Base-by-base conservation (phyloP, 148 eudicot species). In the Rhododendron molle region DNA sequence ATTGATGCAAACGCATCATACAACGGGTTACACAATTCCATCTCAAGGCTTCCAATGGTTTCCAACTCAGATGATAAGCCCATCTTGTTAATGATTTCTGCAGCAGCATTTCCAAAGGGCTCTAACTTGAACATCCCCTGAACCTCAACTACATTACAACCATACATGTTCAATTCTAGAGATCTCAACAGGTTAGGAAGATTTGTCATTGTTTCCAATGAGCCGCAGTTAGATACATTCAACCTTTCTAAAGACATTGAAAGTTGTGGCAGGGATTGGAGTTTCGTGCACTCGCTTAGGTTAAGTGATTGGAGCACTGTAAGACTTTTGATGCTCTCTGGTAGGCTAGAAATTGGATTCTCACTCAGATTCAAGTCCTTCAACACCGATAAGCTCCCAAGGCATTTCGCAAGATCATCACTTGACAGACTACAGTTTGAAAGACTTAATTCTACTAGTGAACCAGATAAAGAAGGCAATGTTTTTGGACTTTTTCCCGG, bases 301-400 rank as follows among this genome's bases (percentile, higher is more conserved):
- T 2, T 1, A 26, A 80, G 43, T 2, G n/a, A 5, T 8, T 30
- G 40, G 13, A 80, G 82, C n/a, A 14, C 11, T 0, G 10, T 30
- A 80, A 80, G 65, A 80, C 38, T 43, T 49, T 80, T 80, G 26
- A 80, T 26, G 67, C 62, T 80, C 82, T 50, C 65, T 30, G 82
- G 65, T 30, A 80, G 40, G 82, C 38, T 28, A 7, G 62, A 80
- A 49, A 80, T 26, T 50, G 82, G 82, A 49, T 50, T 80, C 10
- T 50, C 23, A 34, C 36, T 34, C 36, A 34, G 36, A 34, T 34
- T n/a, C 62, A 82, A 60, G 1, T 20, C 3, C 34, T 65, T 5
- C 74, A 58, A 82, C 52, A n/a, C 1, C 3, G 36, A 34, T 2
- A 34, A 34, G 36, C 36, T 34, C 1, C 76, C 23, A 13, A 82